A percentile compares a stretch with the other conserved stretches of the same genome.
phyloP scores from a whole-genome alignment of 345 rosid species.

The Brassica cretica region DNA sequence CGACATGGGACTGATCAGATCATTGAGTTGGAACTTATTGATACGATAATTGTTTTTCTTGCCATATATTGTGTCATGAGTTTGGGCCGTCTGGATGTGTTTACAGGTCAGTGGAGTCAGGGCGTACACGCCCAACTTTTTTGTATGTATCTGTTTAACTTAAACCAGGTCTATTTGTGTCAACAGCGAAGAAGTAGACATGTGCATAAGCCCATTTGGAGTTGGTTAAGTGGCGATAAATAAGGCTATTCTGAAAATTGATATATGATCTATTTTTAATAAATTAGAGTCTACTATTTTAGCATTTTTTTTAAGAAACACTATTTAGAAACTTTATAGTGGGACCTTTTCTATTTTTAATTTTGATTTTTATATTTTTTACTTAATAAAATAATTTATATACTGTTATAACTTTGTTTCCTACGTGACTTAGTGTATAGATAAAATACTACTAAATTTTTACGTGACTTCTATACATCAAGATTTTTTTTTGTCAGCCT shows the following conservation, averaged over 20 bases:
- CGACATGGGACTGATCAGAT: neutral
- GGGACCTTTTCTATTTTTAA: neutral
- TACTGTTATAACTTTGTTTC: neutral
- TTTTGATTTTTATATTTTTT: neutral
- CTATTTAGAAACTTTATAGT: neutral
- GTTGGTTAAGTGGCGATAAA: slow-evolving; percentile 12
- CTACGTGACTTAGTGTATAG: neutral
- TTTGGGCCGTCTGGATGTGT: neutral
- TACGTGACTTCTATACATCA: too few relatives aligned
- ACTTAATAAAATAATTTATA: too few relatives aligned
- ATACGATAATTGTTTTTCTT: neutral
- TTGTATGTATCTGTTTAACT: neutral
- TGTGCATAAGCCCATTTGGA: neutral
- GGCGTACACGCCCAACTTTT: neutral
- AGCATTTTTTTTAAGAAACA: too few relatives aligned
- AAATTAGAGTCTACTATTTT: neutral
- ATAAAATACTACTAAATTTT: too few relatives aligned
- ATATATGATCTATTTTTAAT: neutral
- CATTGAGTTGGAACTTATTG: neutral
- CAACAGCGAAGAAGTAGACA: neutral
- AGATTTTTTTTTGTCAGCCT: neutral
- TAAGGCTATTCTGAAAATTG: neutral
- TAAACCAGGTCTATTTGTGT: neutral
- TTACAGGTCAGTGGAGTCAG: neutral
- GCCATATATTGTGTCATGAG: neutral